Evolutionary conservation across 257 asterid species (phyloP).

Genomic region (Solanum ossicruentum): DNA sequence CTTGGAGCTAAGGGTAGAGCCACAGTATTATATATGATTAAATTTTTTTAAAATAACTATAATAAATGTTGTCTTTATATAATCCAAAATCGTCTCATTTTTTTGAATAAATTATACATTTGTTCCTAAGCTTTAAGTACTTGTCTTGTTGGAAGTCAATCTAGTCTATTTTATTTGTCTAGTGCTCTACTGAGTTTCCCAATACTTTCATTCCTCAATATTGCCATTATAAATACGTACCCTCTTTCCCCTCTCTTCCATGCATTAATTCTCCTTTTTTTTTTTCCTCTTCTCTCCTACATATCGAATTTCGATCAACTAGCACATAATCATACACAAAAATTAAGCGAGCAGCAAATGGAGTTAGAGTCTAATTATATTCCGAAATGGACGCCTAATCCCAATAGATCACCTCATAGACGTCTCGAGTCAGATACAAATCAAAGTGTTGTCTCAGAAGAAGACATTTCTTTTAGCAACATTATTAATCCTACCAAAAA

Average conservation of each 20-base stretch:
- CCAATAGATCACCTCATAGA: neutral
- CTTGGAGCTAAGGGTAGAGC: no score
- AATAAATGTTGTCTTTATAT: neutral
- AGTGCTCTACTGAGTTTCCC: neutral
- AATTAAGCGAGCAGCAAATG: neutral
- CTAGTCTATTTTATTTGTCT: neutral
- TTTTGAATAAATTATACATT: neutral
- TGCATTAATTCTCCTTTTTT: neutral
- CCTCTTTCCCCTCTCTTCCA: neutral
- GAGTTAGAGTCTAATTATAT: neutral
- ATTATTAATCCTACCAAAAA: no score
- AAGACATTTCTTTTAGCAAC: neutral
- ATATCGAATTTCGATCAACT: neutral
- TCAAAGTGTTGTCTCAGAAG: conserved; percentile 4
- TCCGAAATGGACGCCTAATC: conserved; percentile 18
- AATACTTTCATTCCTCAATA: neutral
- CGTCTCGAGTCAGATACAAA: neutral
- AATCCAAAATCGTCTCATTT: neutral
- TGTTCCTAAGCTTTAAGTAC: neutral
- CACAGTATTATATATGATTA: no score
- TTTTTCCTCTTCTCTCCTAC: neutral
- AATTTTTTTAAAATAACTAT: no score
- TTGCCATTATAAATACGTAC: neutral
- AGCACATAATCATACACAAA: neutral
- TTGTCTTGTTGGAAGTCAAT: neutral